Evolutionary conservation across 1,139 yeast species (phyloP), one percentile per base, ranked within the genome.

Genomic region (Pichia sp.): DNA sequence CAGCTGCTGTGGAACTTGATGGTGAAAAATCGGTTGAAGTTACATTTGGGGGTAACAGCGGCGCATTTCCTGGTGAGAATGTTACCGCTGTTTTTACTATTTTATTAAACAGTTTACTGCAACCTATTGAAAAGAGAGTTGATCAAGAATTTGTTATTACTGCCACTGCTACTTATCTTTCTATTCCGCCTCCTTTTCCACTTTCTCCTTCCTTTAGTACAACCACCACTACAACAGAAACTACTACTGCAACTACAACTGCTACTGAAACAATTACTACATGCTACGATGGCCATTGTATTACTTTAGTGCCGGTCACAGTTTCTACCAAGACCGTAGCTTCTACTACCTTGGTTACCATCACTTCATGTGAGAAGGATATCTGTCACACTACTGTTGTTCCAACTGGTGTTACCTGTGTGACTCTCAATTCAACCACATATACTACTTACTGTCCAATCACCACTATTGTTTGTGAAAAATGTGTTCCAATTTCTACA

Each of bases 401-500:
- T 42, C 64, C 71, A 45, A 70, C 77, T 48, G 76, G 75, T 51
- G 61, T 70, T 43, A 67, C 73, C 41, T 64, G 65, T 42, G 63
- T 65, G 46, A 70, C 76, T 41, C 51, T 51, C 27, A 46, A 43
- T 23, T 57, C 46, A 35, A 68, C 73, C 41, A 50, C 56, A 36
- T 66, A 65, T 63, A 69, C 75, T 46, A 71, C 76, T 29, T 71
- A 65, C 64, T 71, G 76, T 56, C 76, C 74, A 56, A 58, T 69
- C 46, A 48, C 58, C n/a, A 26, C 51, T 16, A 47, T 46, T 35
- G 49, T 60, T 46, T 37, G 51, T 25, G 41, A 41, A 23, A 37
- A 34, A 4, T 38, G 36, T 41, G 42, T 44, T 20, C 40, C 50
- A 38, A 42, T 41, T 27, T 60, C 64, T 61, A 39, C 44, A 22